Base-by-base conservation (phyloP, 805 yeast genomes). In the Naumovozyma castellii region DNA sequence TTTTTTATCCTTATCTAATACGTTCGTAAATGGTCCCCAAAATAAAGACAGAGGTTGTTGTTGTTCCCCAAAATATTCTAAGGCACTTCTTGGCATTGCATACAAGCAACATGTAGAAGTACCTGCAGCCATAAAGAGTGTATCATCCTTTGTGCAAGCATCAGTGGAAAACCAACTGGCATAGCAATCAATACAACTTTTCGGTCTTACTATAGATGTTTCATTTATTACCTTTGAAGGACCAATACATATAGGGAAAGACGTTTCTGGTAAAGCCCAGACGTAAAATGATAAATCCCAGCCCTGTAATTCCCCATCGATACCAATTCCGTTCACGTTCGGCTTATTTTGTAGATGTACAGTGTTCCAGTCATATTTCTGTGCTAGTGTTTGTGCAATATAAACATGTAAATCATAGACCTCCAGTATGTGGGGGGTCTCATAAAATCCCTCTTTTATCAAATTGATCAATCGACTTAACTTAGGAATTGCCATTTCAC, bases 121-220 rank as follows among this genome's bases (percentile, higher is more conserved):
- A 0, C 82, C 82, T 1, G 80, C 84, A 4, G 75, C 71, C 70
- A 75, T 65, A 1, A 73, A 62, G 18, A 76, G 46, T 4, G 65
- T 49, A 4, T 47, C 38, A 5, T 45, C 43, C 1, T 53, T 39
- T 4, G 42, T 28, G 2, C 43, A 29, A 2, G 63, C 58, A 27
- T 63, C 55, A 1, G 68, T 58, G 0, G 72, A 60, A 12, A 73
- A 50, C 72, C 75, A 74, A 2, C 78, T 72, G 1, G 75, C 71
- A 49, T 77, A 76, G 40, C 81, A 73, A 49, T 77, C 82, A 29
- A 76, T 76, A 29, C 77, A 71, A 14, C 81, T 80, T 38, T 69
- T 68, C 6, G 62, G 59, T 3, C 66, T 55, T 1, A 51, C 45
- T 1, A 38, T 18, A 3, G 10, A 22, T 22, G 27, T 22, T 22